These are phyloP conservation scores for Phalaenopsis hybrid DNA, from an alignment of 116 monocot genomes.

Conservation along the genomic window DNA sequence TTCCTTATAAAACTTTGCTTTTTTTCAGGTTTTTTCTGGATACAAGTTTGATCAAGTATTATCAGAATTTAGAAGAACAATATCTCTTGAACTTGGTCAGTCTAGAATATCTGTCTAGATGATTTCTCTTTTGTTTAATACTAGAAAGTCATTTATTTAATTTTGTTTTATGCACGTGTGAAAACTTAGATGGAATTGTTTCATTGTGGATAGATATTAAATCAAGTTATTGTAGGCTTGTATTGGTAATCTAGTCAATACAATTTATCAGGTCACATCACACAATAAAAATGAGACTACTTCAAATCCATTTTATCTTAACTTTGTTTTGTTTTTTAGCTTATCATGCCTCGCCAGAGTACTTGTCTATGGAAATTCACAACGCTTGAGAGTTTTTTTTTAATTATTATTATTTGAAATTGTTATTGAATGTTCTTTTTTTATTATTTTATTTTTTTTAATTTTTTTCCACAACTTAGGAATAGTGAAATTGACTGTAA, in stretches of 20 bases:
- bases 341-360: background rate
- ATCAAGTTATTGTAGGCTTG: background rate
- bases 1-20: background rate
- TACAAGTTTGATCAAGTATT: slow-evolving; percentile 71
- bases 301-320: background rate
- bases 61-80: slow-evolving; percentile 67
- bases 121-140: background rate
- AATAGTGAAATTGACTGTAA: background rate
- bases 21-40: slow-evolving; percentile 82
- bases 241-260: background rate
- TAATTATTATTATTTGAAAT: background rate
- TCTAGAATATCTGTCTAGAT: background rate
- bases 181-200: background rate
- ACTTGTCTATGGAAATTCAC: background rate
- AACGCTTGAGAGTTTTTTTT: background rate
- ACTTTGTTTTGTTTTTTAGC: background rate
- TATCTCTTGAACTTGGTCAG: slow-evolving; percentile 81
- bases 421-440: background rate
- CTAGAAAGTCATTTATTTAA: background rate
- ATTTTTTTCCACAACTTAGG: background rate
- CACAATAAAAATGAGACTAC: background rate
- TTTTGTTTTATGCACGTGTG: background rate
- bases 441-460: background rate
- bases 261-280: background rate
- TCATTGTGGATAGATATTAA: background rate